Conservation (phyloP, 805 yeast genomes). For the Ogataea ramenticola region DNA sequence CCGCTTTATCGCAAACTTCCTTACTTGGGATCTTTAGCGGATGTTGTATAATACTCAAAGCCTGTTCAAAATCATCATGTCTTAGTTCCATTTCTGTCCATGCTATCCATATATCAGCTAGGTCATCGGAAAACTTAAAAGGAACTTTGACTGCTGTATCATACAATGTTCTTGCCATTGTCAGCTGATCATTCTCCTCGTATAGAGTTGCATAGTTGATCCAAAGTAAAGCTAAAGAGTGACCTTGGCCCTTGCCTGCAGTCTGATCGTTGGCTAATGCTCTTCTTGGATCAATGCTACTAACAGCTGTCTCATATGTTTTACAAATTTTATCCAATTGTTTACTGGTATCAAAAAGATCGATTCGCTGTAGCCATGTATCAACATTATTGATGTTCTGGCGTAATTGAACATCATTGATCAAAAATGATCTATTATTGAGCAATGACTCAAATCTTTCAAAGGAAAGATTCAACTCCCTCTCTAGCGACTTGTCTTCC, state of each 20-base stretch:
- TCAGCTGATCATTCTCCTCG: conserved; percentile 44
- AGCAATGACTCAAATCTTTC: conserved; percentile 46
- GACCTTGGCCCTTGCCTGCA: conserved; percentile 16
- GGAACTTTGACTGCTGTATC: conserved; percentile 68
- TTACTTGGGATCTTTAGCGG: conserved; percentile 22
- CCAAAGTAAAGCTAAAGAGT: conserved; percentile 55
- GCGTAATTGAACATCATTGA: conserved; percentile 62
- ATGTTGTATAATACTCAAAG: conserved; percentile 28
- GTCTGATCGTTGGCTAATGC: conserved; percentile 20
- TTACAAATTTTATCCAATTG: conserved; percentile 38
- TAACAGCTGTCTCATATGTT: conserved; percentile 60
- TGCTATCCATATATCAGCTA: conserved; percentile 60
- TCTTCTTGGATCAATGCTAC: conserved; percentile 54
- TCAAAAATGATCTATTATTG: conserved; percentile 45
- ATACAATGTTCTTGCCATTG: conserved; percentile 54
- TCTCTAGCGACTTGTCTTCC: conserved; percentile 9
- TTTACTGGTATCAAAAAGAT: conserved; percentile 31
- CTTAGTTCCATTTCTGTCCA: conserved; percentile 69
- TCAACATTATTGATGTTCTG: conserved; percentile 54
- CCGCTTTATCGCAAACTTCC: background rate
- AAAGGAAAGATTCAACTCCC: conserved; percentile 22
- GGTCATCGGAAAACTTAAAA: conserved; percentile 51
- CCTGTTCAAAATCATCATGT: conserved; percentile 36
- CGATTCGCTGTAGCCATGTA: conserved; percentile 62
- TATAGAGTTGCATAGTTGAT: conserved; percentile 59